Conservation (phyloP, 148 eudicot species). For the Arctostaphylos glauca region DNA sequence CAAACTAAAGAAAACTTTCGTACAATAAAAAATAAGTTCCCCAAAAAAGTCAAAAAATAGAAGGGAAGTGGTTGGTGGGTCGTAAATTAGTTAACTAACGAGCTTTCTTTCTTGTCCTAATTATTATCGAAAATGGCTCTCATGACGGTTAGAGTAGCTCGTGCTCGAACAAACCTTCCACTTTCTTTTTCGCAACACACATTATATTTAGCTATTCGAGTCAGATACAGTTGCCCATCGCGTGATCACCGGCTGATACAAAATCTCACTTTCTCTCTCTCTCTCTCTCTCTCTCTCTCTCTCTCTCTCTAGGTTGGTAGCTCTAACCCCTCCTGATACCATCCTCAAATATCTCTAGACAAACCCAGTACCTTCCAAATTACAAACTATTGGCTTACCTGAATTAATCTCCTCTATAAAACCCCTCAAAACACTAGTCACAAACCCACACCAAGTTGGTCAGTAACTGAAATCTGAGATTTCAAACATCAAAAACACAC, state of each 20-base stretch:
- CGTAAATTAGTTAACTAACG: not conserved
- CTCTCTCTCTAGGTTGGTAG: not conserved
- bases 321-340: not conserved
- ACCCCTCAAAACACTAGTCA: not conserved
- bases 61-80: not conserved
- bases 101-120: not conserved
- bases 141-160: not conserved
- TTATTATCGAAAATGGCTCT: not conserved
- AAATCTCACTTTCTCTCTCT: not conserved
- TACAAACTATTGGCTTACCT: no score
- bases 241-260: not conserved
- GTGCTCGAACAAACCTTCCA: slow-evolving; percentile 3
- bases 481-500: no score
- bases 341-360: not conserved
- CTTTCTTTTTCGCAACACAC: not conserved
- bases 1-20: no score
- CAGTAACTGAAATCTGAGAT: not conserved
- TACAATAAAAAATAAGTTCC: no score
- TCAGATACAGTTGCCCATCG: not conserved
- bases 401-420: not conserved
- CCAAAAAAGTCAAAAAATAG: no score
- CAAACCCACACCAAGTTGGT: no score
- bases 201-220: not conserved
- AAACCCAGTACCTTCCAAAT: no score
- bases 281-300: not conserved